A percentile compares a stretch with the other conserved stretches of the same genome.
Conservation (phyloP, 2,329 filamentous ascomycete species). For the Colletotrichum salicis region DNA sequence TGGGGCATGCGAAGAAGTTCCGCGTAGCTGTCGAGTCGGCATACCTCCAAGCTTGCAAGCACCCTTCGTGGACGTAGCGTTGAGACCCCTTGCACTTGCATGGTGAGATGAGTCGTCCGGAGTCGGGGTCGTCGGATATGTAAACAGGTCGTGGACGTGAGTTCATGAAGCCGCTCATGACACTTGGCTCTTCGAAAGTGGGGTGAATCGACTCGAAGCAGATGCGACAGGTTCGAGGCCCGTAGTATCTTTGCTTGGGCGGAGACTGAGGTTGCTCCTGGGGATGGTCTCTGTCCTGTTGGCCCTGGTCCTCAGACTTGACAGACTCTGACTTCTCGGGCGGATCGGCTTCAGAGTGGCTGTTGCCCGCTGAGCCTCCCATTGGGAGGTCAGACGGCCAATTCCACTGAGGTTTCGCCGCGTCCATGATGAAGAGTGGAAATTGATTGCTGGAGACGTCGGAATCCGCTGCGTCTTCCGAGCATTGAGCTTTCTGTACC, state of each 20-base stretch:
- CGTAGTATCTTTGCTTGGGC: constrained; percentile 62
- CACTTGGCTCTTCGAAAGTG: constrained; percentile 50
- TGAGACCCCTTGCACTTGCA: constrained; percentile 95
- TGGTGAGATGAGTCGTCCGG: constrained; percentile 84
- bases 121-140: constrained; percentile 76
- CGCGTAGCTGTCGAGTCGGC: constrained; percentile 72
- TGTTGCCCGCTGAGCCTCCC: neutral
- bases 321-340: neutral
- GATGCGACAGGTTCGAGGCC: constrained; percentile 84
- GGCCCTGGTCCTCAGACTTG: neutral
- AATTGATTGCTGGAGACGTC: neutral
- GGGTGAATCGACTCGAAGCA: constrained; percentile 78
- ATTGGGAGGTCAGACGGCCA: constrained; percentile 27
- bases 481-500: neutral
- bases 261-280: constrained; percentile 7
- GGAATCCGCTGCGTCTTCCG: neutral
- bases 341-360: constrained; percentile 7
- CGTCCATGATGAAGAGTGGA: constrained; percentile 6
- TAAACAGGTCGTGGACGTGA: constrained; percentile 62
- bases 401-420: constrained; percentile 24
- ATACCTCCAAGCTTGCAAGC: constrained; percentile 84
- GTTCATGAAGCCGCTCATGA: constrained; percentile 31
- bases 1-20: constrained; percentile 89
- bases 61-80: constrained; percentile 93
- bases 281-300: neutral